phyloP scores from a whole-genome alignment of 73 alveolate genomes.

The Blepharisma japonicum region DNA sequence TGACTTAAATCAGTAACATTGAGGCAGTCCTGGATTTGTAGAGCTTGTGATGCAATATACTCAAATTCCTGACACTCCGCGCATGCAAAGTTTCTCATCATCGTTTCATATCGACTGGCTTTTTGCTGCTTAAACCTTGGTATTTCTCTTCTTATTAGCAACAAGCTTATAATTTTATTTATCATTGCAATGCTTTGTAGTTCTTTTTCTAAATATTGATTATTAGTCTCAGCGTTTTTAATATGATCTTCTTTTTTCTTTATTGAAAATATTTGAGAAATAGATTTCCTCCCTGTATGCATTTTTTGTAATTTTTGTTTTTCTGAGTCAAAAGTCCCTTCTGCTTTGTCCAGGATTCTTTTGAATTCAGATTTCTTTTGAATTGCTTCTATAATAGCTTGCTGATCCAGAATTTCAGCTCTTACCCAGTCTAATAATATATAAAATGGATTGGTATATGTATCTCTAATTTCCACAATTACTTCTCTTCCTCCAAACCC shows the following conservation, averaged over 20 bases:
- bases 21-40: too few species aligned
- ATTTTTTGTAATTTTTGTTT: not conserved
- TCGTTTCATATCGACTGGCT: not conserved
- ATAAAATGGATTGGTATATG: not conserved
- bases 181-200: not conserved
- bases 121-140: not conserved
- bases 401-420: conserved; percentile 6
- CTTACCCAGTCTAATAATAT: not conserved
- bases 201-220: not conserved
- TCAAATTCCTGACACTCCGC: not conserved
- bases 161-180: not conserved
- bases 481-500: not conserved
- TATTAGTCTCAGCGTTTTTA: not conserved
- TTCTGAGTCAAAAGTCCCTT: not conserved
- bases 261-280: not conserved
- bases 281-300: not conserved
- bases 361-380: not conserved
- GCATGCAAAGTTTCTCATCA: not conserved
- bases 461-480: not conserved
- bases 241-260: not conserved
- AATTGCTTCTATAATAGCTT: not conserved
- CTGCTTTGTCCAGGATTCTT: not conserved
- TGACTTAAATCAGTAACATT: too few species aligned
- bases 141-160: not conserved
- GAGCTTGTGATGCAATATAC: not conserved